These are phyloP conservation scores for Ceratocystis cacaofunesta DNA, from an alignment of 2,329 filamentous ascomycete species.

Conservation along the genomic window DNA sequence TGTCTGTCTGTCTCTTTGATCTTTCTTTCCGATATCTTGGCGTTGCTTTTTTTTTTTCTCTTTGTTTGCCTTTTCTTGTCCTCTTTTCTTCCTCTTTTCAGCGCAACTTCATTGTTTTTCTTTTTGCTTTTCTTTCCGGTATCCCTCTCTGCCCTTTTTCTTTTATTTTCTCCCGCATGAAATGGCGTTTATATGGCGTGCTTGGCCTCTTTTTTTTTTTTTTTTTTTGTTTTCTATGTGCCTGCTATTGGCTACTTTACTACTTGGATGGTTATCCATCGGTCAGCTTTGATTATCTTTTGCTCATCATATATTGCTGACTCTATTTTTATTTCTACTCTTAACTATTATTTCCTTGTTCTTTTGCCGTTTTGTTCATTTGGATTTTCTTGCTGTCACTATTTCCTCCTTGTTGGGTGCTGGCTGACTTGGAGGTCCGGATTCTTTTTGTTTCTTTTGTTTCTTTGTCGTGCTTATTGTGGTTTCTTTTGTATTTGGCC, in stretches of 20 bases:
- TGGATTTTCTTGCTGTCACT: background rate
- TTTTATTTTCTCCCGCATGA: constrained; percentile 10
- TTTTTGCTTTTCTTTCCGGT: background rate
- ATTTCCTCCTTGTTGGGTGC: background rate
- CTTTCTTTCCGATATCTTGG: background rate
- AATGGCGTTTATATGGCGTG: constrained; percentile 15
- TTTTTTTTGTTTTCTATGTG: background rate
- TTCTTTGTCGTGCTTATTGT: background rate
- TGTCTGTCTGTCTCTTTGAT: background rate
- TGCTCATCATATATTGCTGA: background rate
- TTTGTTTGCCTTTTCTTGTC: constrained; percentile 13
- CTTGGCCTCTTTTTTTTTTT: background rate
- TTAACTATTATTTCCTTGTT: background rate
- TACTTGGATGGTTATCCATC: background rate
- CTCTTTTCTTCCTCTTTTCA: constrained; percentile 18
- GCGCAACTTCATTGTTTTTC: constrained; percentile 3
- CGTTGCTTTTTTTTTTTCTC: background rate
- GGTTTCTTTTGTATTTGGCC: background rate
- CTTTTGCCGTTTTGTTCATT: background rate
- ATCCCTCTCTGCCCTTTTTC: background rate
- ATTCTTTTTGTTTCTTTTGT: background rate
- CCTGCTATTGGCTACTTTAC: background rate
- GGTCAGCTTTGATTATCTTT: background rate
- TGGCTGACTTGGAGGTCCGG: background rate
- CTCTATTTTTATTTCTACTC: background rate